Evolutionary conservation across 805 yeast genomes (phyloP).

Genomic region (Barnettozyma wickerhamii): DNA sequence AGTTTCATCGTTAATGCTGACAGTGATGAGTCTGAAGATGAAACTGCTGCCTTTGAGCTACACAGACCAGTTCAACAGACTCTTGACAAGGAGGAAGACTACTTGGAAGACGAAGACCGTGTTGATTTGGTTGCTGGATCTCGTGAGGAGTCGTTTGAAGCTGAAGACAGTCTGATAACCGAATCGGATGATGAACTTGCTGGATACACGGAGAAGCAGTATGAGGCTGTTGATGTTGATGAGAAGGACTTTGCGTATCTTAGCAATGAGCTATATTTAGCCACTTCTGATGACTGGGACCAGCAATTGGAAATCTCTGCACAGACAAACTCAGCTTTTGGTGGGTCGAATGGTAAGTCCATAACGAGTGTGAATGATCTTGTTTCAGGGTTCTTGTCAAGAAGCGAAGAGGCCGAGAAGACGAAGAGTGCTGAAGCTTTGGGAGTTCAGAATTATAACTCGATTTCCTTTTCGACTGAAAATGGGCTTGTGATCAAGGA

Average conservation of each 20-base stretch:
- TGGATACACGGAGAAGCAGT: slow-evolving; percentile 46
- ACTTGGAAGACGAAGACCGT: slow-evolving; percentile 3
- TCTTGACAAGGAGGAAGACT: slow-evolving; percentile 6
- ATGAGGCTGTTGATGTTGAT: slow-evolving; percentile 57
- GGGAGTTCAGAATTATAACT: slow-evolving; percentile 21
- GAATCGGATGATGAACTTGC: slow-evolving; percentile 6
- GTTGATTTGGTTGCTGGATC: background rate
- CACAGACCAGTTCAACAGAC: slow-evolving; percentile 4
- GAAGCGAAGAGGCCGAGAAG: slow-evolving; percentile 28
- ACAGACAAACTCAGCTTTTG: slow-evolving; percentile 20
- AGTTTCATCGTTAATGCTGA: slow-evolving; percentile 21
- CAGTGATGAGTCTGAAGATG: slow-evolving; percentile 2
- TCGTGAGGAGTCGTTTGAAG: slow-evolving; percentile 9
- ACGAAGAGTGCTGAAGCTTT: slow-evolving; percentile 28
- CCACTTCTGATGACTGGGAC: slow-evolving; percentile 58
- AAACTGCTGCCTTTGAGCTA: slow-evolving; percentile 1
- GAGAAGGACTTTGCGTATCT: slow-evolving; percentile 42
- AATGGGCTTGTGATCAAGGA: slow-evolving; percentile 12
- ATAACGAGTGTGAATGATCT: slow-evolving; percentile 41
- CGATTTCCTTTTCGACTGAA: slow-evolving; percentile 22
- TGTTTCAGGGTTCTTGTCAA: slow-evolving; percentile 40
- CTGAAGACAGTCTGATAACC: slow-evolving; percentile 17
- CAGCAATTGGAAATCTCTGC: slow-evolving; percentile 54
- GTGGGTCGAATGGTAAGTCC: slow-evolving; percentile 20
- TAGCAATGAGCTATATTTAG: slow-evolving; percentile 41